Base-by-base conservation (phyloP, 1,284 basidiomycete genomes). In the Microbotryum silenes-acaulis region DNA sequence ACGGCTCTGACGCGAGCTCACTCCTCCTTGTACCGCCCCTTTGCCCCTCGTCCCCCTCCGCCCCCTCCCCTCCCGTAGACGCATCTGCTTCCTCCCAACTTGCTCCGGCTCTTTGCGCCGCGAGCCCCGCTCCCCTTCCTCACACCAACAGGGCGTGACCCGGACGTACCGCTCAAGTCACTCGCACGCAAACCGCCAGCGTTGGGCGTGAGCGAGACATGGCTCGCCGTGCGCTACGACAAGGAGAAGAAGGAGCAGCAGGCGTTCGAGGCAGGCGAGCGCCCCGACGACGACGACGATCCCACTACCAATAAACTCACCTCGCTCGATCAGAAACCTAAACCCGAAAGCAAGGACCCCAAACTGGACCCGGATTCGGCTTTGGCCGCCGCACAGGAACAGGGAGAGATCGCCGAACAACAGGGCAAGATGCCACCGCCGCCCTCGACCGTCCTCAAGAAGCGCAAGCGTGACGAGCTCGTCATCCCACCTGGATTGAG, bases 71-170 rank as follows among this genome's bases (percentile, higher is more conserved):
- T 1, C 51, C n/a, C 16, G 12, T 60, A 68, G 65, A 72, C 72
- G 4, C 72, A 73, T 59, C 68, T 93, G 47, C 82, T 97, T 50
- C 92, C 92, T 7, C 90, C 91, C 10, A 94, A 96, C 76, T 83
- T 97, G 56, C 83, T 96, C 75, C 90, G 91, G 76, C 86, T 97
- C 68, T 97, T 97, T 74, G 87, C 91, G 0, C 91, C 92, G 18
- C 85, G 92, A 20, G 89, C 91, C 2, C 88, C 87, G 4, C 81
- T 94, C 2, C 86, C 86, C 0, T 96, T 91, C 74, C 74, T 85
- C 47, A 85, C 89, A 33, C 91, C 92, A 1, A 79, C 91, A 31
- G 89, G 87, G 73, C 85, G 80, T 71, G 90, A 94, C 74, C 84
- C 87, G 51, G 82, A 87, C 52, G 54, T 66, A 74, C 84, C 85